A percentile compares a stretch with the other conserved stretches of the same genome.
phyloP scores from a whole-genome alignment of 2,329 filamentous ascomycete genomes.

The Mollisia scopiformis region DNA sequence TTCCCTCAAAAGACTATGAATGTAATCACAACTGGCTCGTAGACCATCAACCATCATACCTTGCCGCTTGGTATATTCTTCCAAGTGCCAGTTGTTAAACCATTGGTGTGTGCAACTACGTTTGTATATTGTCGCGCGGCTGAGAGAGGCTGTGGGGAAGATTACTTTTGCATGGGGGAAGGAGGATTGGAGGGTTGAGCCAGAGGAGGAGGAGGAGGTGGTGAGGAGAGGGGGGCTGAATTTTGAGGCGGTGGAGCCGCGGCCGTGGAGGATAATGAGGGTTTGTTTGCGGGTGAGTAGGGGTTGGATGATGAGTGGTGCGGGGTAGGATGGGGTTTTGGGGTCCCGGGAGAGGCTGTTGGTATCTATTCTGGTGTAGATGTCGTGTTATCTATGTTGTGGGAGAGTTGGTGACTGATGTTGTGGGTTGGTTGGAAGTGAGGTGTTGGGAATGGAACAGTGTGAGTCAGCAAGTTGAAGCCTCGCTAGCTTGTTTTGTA shows the following conservation, averaged over 20 bases:
- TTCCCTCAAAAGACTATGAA: conserved; percentile 43
- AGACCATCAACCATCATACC: conserved; percentile 44
- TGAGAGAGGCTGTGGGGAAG: conserved; percentile 51
- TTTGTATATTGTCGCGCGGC: conserved; percentile 44
- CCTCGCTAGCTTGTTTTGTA: no score
- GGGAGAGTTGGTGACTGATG: no score
- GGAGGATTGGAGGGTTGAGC: conserved; percentile 34
- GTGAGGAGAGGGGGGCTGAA: conserved; percentile 46
- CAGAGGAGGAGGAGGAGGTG: conserved; percentile 24
- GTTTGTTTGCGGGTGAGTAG: conserved; percentile 43
- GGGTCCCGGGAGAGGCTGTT: not conserved
- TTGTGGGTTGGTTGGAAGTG: no score
- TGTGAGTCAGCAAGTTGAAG: no score
- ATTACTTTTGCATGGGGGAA: conserved; percentile 51
- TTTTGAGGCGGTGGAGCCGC: conserved; percentile 45
- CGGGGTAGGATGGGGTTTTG: conserved; percentile 14
- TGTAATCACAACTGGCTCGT: conserved; percentile 42
- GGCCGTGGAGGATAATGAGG: conserved; percentile 53
- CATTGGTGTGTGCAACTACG: conserved; percentile 46
- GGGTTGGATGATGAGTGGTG: conserved; percentile 19
- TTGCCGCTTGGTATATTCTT: conserved; percentile 29
- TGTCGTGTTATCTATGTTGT: no score
- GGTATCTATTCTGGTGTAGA: not conserved
- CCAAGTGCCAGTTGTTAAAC: conserved; percentile 47
- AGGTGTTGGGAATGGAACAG: no score